Base-by-base conservation (phyloP, 1,284 basidiomycete genomes). In the Mycosarcoma mackinlayi region DNA sequence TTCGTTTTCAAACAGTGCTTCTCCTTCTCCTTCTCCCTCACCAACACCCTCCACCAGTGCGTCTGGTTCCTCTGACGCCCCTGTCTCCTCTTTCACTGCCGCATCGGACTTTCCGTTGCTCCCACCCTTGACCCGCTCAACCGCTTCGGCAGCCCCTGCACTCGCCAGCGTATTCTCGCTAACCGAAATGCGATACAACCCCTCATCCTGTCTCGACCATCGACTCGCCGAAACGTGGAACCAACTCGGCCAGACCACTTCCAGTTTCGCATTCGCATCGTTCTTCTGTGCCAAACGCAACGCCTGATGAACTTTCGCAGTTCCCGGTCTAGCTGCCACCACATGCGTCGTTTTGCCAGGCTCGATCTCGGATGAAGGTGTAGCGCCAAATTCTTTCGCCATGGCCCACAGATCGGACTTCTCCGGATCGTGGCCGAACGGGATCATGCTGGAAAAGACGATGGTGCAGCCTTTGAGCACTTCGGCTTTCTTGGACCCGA, bases 381-480 rank as follows among this genome's bases (percentile, higher is more conserved):
- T 85, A 0, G 95, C 95, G 16, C 95, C 95, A 77, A 96, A 98
- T 82, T 91, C 89, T 45, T 88, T 86, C 5, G 95, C 93, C 74
- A 90, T 87, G 60, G 88, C 87, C 94, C 94, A 98, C 48, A 93
- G 88, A 71, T 95, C 92, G 14, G 91, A 91, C 83, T 73, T 86
- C 79, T 93, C 90, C 25, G 92, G 90, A 61, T 85, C 85, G 8
- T 88, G 88, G 68, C 93, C 90, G 23, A 94, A 88, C 2, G 95
- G 94, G 56, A 98, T 94, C 40, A 98, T 89, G 50, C 92, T 92
- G 0, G 94, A 96, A 83, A 98, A 98, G 27, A 94, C 86, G 24
- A 98, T 87, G 75, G 90, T 88, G 40, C 90, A 88, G 23, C 90
- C 92, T 24, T 87, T 85, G 18, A 98, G 86, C 0, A 92, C 91